Conservation (phyloP, 257 asterid genomes). For the Penstemon barbatus region DNA sequence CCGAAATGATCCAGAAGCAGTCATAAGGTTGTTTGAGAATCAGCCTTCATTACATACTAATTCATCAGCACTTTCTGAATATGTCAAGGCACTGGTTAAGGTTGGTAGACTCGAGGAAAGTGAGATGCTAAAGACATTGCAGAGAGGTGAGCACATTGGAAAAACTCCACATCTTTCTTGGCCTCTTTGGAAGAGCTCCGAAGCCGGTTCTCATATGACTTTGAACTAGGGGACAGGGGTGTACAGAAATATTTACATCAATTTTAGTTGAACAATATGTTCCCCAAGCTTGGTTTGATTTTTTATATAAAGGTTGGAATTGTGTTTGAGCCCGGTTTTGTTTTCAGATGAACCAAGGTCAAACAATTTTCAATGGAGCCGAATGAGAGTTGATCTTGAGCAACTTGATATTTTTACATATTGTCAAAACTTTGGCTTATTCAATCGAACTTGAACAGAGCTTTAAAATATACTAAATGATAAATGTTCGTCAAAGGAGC, state of each 20-base stretch:
- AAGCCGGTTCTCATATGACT: background rate
- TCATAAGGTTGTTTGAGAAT: conserved; percentile 78
- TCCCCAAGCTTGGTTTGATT: too few relatives aligned
- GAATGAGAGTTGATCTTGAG: too few relatives aligned
- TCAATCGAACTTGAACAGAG: too few relatives aligned
- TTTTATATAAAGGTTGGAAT: too few relatives aligned
- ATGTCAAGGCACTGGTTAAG: conserved; percentile 85
- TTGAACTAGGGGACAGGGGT: background rate
- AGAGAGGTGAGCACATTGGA: conserved; percentile 54
- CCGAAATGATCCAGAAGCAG: conserved; percentile 76
- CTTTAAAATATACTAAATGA: too few relatives aligned
- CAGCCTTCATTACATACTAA: conserved; percentile 75
- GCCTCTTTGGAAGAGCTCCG: background rate
- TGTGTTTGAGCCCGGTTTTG: too few relatives aligned
- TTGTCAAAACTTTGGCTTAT: too few relatives aligned
- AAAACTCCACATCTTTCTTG: background rate
- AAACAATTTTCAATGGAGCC: too few relatives aligned
- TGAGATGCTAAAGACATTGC: conserved; percentile 73
- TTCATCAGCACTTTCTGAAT: conserved; percentile 79
- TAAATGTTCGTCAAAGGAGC: too few relatives aligned
- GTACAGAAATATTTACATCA: background rate
- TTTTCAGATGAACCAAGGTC: too few relatives aligned
- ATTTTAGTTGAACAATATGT: too few relatives aligned
- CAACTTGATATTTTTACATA: too few relatives aligned
- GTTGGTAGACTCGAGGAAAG: conserved; percentile 85